Evolutionary conservation across 371 early-diverging fungal genomes (phyloP).

Genomic region (Mucor saturninus): DNA sequence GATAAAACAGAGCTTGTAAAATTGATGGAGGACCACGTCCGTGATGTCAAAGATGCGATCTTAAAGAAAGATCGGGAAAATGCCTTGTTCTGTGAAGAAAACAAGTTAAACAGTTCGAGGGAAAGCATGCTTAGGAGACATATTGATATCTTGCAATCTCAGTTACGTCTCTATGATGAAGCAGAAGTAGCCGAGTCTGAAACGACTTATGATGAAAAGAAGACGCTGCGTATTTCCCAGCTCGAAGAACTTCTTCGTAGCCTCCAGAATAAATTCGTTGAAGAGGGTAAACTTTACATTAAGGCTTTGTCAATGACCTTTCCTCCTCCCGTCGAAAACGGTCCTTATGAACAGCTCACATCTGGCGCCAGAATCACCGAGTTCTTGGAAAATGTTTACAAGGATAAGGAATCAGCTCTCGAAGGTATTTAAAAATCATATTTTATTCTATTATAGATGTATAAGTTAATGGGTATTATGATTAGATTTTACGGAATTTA

Average conservation of each 20-base stretch:
- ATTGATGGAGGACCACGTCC: conserved; percentile 10
- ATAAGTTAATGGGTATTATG: neutral
- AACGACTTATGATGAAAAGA: conserved; percentile 58
- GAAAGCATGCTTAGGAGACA: conserved; percentile 46
- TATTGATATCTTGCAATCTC: conserved; percentile 53
- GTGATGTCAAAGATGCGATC: conserved; percentile 6
- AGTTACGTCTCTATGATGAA: conserved; percentile 67
- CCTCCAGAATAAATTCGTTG: conserved; percentile 2
- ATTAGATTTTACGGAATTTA: neutral
- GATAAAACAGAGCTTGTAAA: conserved; percentile 18
- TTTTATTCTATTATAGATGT: neutral
- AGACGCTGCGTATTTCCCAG: conserved; percentile 51
- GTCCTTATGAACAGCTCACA: conserved; percentile 14
- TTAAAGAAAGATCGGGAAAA: conserved; percentile 18
- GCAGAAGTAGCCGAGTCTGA: conserved; percentile 56
- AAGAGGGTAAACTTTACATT: neutral
- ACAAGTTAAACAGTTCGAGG: conserved; percentile 34
- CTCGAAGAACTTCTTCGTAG: conserved; percentile 32
- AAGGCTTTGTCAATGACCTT: neutral
- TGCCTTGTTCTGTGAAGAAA: conserved; percentile 4
- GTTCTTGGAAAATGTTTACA: neutral
- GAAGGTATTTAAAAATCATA: neutral
- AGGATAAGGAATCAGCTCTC: neutral
- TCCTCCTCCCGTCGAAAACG: neutral
- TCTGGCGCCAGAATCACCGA: conserved; percentile 7